A percentile compares a stretch with the other conserved stretches of the same genome.
These are phyloP conservation scores for Hymenoscyphus infarciens DNA, from an alignment of 2,329 filamentous ascomycete genomes.

Conservation along the genomic window DNA sequence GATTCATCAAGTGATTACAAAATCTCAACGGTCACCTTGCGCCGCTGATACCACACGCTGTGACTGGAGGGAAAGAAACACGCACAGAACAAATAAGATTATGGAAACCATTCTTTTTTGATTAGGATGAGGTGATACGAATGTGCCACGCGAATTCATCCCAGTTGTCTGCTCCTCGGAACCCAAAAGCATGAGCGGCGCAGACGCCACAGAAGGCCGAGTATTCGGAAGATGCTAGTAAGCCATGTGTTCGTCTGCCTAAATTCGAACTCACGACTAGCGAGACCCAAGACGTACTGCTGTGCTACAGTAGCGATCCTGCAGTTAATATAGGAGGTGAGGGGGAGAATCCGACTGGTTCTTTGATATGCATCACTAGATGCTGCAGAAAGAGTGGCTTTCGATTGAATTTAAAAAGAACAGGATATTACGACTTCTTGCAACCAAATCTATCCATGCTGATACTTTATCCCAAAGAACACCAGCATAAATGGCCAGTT, in stretches of 20 bases:
- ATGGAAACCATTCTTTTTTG: not conserved
- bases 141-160: not conserved
- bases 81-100: constrained; percentile 7
- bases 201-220: constrained; percentile 8
- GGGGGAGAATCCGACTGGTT: not conserved
- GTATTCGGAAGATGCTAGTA: not conserved
- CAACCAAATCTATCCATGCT: not conserved
- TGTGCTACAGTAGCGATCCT: not conserved
- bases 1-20: not conserved
- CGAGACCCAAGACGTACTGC: not conserved
- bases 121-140: not conserved
- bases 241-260: constrained; percentile 9
- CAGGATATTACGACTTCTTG: not conserved
- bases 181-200: constrained; percentile 10
- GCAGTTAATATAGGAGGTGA: not conserved
- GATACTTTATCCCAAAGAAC: not conserved
- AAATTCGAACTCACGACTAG: constrained; percentile 6
- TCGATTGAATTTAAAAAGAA: not conserved
- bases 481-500: not conserved
- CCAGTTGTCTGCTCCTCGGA: constrained; percentile 10
- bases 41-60: not conserved
- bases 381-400: not conserved
- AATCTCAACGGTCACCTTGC: not conserved
- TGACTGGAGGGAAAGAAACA: not conserved
- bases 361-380: not conserved